A percentile compares a stretch with the other conserved stretches of the same genome.
Evolutionary conservation across 495 filamentous ascomycete species (phyloP).

Genomic region (Talaromyces borbonicus): DNA sequence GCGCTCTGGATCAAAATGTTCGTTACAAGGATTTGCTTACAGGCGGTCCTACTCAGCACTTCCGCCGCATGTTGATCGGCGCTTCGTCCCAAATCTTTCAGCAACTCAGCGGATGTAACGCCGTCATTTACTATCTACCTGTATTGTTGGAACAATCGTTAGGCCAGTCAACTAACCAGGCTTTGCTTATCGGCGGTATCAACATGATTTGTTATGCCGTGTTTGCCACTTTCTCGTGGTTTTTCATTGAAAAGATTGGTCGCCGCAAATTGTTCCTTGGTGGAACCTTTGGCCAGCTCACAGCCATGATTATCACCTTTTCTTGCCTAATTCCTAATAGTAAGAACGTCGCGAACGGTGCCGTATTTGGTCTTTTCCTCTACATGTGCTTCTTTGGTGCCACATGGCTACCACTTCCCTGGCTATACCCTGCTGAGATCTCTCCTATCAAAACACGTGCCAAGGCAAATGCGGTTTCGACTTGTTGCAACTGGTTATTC

Average conservation of each 20-base stretch:
- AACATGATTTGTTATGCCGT: conserved; percentile 74
- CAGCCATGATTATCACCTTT: conserved; percentile 68
- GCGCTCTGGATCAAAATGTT: conserved; percentile 24
- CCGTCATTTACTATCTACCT: conserved; percentile 80
- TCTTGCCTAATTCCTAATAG: conserved; percentile 54
- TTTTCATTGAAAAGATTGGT: conserved; percentile 70
- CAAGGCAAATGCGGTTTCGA: conserved; percentile 67
- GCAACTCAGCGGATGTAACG: conserved; percentile 68
- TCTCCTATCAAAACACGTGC: conserved; percentile 66
- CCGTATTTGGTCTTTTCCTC: conserved; percentile 72
- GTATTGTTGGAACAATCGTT: conserved; percentile 64
- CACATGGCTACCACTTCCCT: conserved; percentile 53
- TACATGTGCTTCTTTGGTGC: conserved; percentile 73
- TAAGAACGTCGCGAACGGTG: conserved; percentile 48
- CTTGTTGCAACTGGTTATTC: conserved; percentile 71
- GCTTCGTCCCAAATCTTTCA: conserved; percentile 69
- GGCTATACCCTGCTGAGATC: conserved; percentile 58
- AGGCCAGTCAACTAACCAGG: conserved; percentile 47
- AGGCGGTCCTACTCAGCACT: conserved; percentile 33
- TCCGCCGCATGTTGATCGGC: conserved; percentile 42
- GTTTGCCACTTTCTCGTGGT: conserved; percentile 69
- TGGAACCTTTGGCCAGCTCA: conserved; percentile 59
- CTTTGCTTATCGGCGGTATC: conserved; percentile 67
- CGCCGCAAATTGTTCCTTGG: conserved; percentile 65
- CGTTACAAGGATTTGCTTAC: conserved; percentile 32